Evolutionary conservation across 768 basidiomycete species (phyloP).

Genomic region (Chiua virens): DNA sequence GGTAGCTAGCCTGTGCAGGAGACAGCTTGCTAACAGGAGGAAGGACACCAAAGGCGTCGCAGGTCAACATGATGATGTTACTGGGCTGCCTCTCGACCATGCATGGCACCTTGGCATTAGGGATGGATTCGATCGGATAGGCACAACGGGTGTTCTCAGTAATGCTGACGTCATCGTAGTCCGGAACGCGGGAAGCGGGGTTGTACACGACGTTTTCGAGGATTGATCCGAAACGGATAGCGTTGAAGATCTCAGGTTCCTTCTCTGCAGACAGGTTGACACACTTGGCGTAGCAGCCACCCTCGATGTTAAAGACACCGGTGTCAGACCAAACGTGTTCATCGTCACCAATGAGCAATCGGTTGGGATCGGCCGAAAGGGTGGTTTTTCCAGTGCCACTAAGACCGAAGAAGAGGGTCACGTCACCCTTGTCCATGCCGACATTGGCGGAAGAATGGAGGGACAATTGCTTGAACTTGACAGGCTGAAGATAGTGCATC

Average conservation of each 20-base stretch:
- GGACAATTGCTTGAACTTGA: conserved; percentile 97
- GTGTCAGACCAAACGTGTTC: conserved; percentile 99
- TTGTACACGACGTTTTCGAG: conserved; percentile 99
- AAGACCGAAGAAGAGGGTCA: conserved; percentile 98
- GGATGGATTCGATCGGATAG: conserved; percentile 97
- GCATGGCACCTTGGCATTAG: conserved; percentile 94
- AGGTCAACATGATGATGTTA: conserved; percentile 96
- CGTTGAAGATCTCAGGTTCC: conserved; percentile 96
- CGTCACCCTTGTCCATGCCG: conserved; percentile 83
- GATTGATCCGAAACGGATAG: conserved; percentile 93
- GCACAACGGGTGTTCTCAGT: conserved; percentile 99
- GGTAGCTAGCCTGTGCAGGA: conserved; percentile 94
- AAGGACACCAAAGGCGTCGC: conserved; percentile 97
- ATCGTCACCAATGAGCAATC: conserved; percentile 95
- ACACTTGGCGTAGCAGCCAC: conserved; percentile 98
- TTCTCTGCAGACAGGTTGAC: conserved; percentile 96
- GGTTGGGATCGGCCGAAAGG: conserved; percentile 92
- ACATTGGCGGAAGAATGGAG: conserved; percentile 98
- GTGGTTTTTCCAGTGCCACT: conserved; percentile 99
- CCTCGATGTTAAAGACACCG: conserved; percentile 99
- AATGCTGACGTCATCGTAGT: conserved; percentile 95
- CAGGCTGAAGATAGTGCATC: conserved; percentile 99
- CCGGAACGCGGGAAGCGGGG: conserved; percentile 75
- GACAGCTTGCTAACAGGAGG: conserved; percentile 93
- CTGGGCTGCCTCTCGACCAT: conserved; percentile 81